These are phyloP conservation scores for Marasmius oreades DNA, from an alignment of 1,284 basidiomycete species.

Conservation along the genomic window DNA sequence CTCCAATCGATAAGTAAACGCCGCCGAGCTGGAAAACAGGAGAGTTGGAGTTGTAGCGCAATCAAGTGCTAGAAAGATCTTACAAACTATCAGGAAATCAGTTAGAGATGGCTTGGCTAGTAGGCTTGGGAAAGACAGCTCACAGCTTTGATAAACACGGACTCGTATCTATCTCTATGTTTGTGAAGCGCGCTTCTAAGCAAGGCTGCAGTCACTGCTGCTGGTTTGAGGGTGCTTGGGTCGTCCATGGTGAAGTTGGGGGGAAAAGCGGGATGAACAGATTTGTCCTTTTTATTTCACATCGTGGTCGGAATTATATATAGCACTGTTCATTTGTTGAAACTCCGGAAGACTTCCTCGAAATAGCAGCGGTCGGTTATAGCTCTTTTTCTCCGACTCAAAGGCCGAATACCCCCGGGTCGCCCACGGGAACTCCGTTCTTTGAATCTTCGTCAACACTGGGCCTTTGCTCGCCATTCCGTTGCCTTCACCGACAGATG, in stretches of 20 bases:
- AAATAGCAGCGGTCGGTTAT: no score
- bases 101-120: background rate
- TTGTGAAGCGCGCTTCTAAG: slow-evolving; percentile 56
- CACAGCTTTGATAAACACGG: slow-evolving; percentile 65
- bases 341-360: no score
- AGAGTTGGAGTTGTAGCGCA: slow-evolving; percentile 31
- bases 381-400: no score
- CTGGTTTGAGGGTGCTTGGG: slow-evolving; percentile 57
- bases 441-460: no score
- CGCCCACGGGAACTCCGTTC: no score
- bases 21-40: slow-evolving; percentile 47
- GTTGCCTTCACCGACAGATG: no score
- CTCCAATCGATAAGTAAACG: slow-evolving; percentile 69
- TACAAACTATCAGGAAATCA: background rate
- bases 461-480: no score
- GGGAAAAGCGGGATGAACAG: background rate
- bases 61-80: background rate
- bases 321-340: no score
- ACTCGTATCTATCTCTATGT: slow-evolving; percentile 58
- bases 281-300: background rate
- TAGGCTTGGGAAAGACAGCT: slow-evolving; percentile 21
- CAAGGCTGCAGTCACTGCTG: slow-evolving; percentile 54
- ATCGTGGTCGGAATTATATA: no score
- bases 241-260: slow-evolving; percentile 9
- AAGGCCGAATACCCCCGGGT: no score